phyloP scores from a whole-genome alignment of 176 grass and related monocot genomes.

The Eragrostis curvula region DNA sequence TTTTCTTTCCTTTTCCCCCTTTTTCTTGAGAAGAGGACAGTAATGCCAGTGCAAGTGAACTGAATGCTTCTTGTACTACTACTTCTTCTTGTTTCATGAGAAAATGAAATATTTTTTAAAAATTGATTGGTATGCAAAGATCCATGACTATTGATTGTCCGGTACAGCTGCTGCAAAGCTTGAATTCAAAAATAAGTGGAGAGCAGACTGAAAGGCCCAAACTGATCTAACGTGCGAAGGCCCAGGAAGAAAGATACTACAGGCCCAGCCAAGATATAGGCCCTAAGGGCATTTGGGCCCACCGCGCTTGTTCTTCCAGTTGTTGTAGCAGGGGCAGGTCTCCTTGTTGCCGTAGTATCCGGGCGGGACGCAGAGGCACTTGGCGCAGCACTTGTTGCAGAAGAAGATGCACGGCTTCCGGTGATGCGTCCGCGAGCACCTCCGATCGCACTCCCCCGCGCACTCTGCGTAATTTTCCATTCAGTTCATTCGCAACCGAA shows the following conservation, averaged over 20 bases:
- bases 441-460: constrained; percentile 5
- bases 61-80: too few species aligned
- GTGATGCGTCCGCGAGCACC: constrained; percentile 51
- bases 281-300: constrained; percentile 21
- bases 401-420: constrained; percentile 52
- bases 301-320: constrained; percentile 62
- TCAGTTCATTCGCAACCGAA: neutral
- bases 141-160: too few species aligned
- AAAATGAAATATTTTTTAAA: too few species aligned
- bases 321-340: constrained; percentile 51
- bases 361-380: constrained; percentile 51
- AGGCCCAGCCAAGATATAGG: too few species aligned
- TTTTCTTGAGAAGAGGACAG: too few species aligned
- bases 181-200: neutral
- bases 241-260: neutral
- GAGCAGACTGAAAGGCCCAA: neutral
- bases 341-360: constrained; percentile 43
- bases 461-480: constrained; percentile 23
- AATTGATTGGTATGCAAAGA: too few species aligned
- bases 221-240: neutral
- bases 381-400: constrained; percentile 58
- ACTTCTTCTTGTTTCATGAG: too few species aligned
- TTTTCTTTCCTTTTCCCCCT: neutral
- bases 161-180: too few species aligned
- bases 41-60: too few species aligned